Base-by-base conservation (phyloP, 2,329 filamentous ascomycete genomes). In the Monilinia polystroma region DNA sequence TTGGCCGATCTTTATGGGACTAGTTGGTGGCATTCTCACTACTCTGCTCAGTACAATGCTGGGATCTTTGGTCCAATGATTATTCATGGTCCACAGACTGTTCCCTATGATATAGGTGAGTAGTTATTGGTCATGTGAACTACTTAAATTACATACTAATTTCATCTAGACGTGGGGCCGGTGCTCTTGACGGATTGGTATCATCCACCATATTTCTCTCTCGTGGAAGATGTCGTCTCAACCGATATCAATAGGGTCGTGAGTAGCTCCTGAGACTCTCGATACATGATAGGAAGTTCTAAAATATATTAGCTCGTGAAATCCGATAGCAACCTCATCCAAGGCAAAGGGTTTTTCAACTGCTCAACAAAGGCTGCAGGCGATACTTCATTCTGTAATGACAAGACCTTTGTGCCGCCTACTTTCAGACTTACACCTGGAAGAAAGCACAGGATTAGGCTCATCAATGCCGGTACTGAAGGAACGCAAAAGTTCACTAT, bases 21-120 rank as follows among this genome's bases (percentile, higher is more conserved):
- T 35, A 64, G 62, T 49, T 88, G 85, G 84, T 88, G 87, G 67
- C 87, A 89, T 75, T 85, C 82, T 1, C 87, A 89, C 73, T 84
- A 84, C 72, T 78, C 78, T 45, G 74, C 76, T 16, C 80, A 82
- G 69, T 81, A 81, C 67, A 80, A 70, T 72, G 81, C 87, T 63
- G 88, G 87, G 0, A 75, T 88, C 0, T 79, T 84, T 52, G 88
- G 87, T 0, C 81, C 81, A 1, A 84, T 90, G 41, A 76, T 88
- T 26, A 85, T 89, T 70, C 80, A 87, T 64, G 87, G 86, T 0
- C 87, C 87, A 0, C 80, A 82, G 0, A 82, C 82, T 1, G 79
- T 81, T 5, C 38, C 85, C 72, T 89, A 88, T 71, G 87, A 90
- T 67, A 79, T 83, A 53, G 88, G 71, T 71, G 62, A 53, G 64